A percentile compares a stretch with the other conserved stretches of the same genome.
phyloP scores from a whole-genome alignment of 768 basidiomycete species.

The Agrocybe chaxingu region DNA sequence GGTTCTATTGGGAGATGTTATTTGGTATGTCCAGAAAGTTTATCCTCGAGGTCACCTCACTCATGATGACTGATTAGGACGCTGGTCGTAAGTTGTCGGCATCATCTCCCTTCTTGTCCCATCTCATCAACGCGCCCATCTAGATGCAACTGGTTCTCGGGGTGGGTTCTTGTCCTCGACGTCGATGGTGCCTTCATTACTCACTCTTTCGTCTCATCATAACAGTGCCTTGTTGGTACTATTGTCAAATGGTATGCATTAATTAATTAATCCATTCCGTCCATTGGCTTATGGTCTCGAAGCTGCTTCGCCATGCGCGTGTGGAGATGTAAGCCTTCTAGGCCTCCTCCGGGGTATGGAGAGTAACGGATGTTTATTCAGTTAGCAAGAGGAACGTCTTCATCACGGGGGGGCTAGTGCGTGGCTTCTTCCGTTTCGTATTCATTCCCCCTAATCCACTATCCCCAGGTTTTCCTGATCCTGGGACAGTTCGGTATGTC shows the following conservation, averaged over 20 bases:
- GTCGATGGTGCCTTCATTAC: background rate
- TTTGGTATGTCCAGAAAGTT: slow-evolving; percentile 29
- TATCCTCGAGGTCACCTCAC: slow-evolving; percentile 27
- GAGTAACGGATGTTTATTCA: slow-evolving; percentile 18
- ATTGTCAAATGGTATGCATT: slow-evolving; percentile 52
- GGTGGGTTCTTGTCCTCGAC: slow-evolving; percentile 20
- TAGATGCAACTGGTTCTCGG: slow-evolving; percentile 31
- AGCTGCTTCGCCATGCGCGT: slow-evolving; percentile 60
- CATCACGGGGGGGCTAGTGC: slow-evolving; percentile 45
- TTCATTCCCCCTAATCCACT: background rate
- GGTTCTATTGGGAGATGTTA: slow-evolving; percentile 22
- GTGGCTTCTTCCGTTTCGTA: slow-evolving; percentile 12
- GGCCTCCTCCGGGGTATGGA: background rate
- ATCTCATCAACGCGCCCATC: background rate
- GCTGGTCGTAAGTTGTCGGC: background rate
- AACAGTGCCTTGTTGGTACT: slow-evolving; percentile 33
- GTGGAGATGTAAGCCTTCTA: slow-evolving; percentile 49
- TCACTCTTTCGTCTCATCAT: slow-evolving; percentile 1
- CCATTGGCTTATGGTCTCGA: background rate
- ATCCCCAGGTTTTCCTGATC: slow-evolving; percentile 34
- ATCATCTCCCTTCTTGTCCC: background rate
- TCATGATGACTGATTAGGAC: slow-evolving; percentile 23
- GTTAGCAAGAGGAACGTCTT: slow-evolving; percentile 52
- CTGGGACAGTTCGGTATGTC: slow-evolving; percentile 42
- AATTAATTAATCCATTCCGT: background rate